These are phyloP conservation scores for Hibiscus mutabilis DNA, from an alignment of 345 rosid genomes.

Conservation along the genomic window DNA sequence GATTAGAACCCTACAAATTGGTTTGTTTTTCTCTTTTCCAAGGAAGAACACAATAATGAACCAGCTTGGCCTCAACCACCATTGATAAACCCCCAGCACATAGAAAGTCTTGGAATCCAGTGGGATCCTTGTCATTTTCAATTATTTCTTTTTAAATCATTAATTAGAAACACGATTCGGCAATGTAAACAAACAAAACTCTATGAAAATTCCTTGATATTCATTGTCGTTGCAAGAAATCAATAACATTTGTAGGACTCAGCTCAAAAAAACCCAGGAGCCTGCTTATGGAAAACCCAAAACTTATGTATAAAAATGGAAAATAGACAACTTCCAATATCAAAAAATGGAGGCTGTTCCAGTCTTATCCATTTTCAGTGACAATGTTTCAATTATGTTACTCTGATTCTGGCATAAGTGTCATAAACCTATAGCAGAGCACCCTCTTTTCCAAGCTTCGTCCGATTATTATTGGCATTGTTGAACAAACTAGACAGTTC, in stretches of 20 bases:
- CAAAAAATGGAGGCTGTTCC: neutral
- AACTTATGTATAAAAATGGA: neutral
- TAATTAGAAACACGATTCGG: no score
- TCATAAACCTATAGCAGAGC: conserved; percentile 1
- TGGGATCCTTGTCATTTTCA: no score
- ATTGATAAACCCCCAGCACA: neutral
- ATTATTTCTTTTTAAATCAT: no score
- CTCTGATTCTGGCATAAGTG: no score
- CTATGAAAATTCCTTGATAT: no score
- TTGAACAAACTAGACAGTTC: conserved; percentile 13
- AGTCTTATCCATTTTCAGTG: neutral
- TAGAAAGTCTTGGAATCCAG: no score
- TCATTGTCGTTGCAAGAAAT: no score
- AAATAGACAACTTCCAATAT: no score
- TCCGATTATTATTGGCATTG: neutral
- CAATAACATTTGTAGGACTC: conserved; percentile 11
- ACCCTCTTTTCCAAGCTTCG: conserved; percentile 2
- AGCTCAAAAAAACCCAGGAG: conserved; percentile 3
- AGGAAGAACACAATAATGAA: neutral
- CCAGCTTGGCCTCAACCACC: neutral
- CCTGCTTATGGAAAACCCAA: conserved; percentile 19
- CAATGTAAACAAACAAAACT: no score
- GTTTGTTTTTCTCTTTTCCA: neutral
- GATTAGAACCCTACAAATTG: neutral
- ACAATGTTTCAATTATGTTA: neutral